Base-by-base conservation (phyloP, 2,329 filamentous ascomycete species). In the Nemania serpens region DNA sequence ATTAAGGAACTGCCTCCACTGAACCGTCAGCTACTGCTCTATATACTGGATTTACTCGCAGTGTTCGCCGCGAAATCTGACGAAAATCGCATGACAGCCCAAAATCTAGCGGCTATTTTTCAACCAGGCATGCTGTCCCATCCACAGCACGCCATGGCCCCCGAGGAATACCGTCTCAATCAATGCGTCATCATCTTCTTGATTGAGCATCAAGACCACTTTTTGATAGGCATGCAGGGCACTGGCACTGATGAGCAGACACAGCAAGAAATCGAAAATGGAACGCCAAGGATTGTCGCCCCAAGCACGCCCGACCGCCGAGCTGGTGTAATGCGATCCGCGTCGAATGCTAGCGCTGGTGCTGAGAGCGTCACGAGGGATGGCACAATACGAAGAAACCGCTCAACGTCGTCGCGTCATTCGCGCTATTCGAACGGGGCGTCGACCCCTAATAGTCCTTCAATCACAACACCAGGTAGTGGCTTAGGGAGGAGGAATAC, bases 201-300 rank as follows among this genome's bases (percentile, higher is more conserved):
- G 68, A 99, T 99, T 67, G 93, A 98, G 73, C 97, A 99, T 71
- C 95, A 99, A 75, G 95, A 99, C 72, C 91, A 97, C 76, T 99
- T 99, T 81, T 81, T 99, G 66, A 96, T 99, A 66, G 95, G 95
- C 57, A 99, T 99, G 95, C 91, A 93, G 73, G 95, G 95, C 46
- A 97, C 93, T n/a, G 93, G 88, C n/a, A 91, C 93, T n/a, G 93
- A 97, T 73, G 91, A 96, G 73, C 88, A 84, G 72, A 88, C 85
- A 1, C 83, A 84, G 68, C 80, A 84, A 68, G 83, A 85, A 68
- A 83, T 89, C 45, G 82, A 87, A 66, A 88, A 93, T 71, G 91
- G 90, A 58, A 89, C 89, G 2, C 84, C 85, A 3, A 79, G 81
- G 67, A 79, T 75, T 45, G 77, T 79, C 53, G 75, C 76, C 29